Evolutionary conservation across 768 basidiomycete species (phyloP).

Genomic region (Lentinula guzmanii): DNA sequence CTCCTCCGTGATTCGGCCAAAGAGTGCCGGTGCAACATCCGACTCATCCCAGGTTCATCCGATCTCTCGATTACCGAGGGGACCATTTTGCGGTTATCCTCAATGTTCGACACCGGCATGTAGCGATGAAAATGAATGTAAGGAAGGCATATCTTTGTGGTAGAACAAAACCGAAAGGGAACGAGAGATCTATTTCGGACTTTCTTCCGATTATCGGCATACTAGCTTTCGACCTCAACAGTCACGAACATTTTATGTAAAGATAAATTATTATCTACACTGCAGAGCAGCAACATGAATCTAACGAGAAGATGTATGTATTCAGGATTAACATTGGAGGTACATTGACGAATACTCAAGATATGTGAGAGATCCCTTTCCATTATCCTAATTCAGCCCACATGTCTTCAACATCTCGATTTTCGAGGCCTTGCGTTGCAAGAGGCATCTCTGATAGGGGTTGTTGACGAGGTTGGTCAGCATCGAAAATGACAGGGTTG

Average conservation of each 20-base stretch:
- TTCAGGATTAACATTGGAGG: background rate
- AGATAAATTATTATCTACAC: background rate
- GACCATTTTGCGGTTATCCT: too few species aligned
- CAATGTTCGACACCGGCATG: too few species aligned
- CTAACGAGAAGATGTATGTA: background rate
- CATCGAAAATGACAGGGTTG: slow-evolving; percentile 63
- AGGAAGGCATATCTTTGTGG: too few species aligned
- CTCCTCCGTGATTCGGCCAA: background rate
- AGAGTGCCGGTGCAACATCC: background rate
- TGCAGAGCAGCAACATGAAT: background rate
- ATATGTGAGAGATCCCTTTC: background rate
- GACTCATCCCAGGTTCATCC: background rate
- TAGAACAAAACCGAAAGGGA: too few species aligned
- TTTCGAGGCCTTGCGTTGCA: slow-evolving; percentile 44
- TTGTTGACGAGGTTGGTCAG: slow-evolving; percentile 28
- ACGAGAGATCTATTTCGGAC: too few species aligned
- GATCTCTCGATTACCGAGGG: too few species aligned
- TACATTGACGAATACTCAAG: background rate
- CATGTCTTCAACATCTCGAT: slow-evolving; percentile 61
- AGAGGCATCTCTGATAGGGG: slow-evolving; percentile 54
- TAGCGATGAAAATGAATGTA: too few species aligned
- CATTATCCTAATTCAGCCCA: slow-evolving; percentile 47
- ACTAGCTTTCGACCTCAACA: too few species aligned
- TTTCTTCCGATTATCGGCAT: too few species aligned
- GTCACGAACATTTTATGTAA: too few species aligned